Percentiles rank a stretch among this genome's conserved stretches.
Conservation (phyloP, 441 rosid genomes). For the Raphanus hybrid region DNA sequence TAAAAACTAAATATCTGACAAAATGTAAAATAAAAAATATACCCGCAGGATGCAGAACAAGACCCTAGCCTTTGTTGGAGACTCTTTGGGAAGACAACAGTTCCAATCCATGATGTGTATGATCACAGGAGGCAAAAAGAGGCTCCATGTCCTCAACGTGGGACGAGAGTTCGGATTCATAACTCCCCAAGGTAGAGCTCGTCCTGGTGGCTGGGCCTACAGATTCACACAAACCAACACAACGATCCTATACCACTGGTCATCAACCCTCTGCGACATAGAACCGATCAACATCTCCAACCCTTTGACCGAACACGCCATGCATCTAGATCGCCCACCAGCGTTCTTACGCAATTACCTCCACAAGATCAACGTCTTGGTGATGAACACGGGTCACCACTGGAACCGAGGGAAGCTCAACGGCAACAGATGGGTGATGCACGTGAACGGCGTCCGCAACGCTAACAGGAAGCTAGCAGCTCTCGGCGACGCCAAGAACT, state of each 20-base stretch:
- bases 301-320: conserved; percentile 70
- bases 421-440: conserved; percentile 84
- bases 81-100: conserved; percentile 93
- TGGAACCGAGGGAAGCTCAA: conserved; percentile 91
- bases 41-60: conserved; percentile 76
- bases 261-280: conserved; percentile 78
- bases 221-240: conserved; percentile 79
- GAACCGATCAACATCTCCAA: conserved; percentile 58
- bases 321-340: conserved; percentile 98
- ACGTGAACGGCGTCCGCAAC: conserved; percentile 68
- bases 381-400: conserved; percentile 93
- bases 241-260: conserved; percentile 89
- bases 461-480: conserved; percentile 63
- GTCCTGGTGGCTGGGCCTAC: conserved; percentile 94
- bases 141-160: conserved; percentile 66
- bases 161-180: conserved; percentile 73
- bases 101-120: conserved; percentile 96
- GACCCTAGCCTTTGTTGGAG: conserved; percentile 96
- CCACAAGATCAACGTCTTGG: conserved; percentile 63
- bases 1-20: too few species aligned
- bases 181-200: conserved; percentile 59
- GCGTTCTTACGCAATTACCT: conserved; percentile 67
- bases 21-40: too few species aligned
- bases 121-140: conserved; percentile 73
- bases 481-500: conserved; percentile 80